phyloP scores from a whole-genome alignment of 2,329 filamentous ascomycete genomes.

The Colletotrichum sansevieriae region DNA sequence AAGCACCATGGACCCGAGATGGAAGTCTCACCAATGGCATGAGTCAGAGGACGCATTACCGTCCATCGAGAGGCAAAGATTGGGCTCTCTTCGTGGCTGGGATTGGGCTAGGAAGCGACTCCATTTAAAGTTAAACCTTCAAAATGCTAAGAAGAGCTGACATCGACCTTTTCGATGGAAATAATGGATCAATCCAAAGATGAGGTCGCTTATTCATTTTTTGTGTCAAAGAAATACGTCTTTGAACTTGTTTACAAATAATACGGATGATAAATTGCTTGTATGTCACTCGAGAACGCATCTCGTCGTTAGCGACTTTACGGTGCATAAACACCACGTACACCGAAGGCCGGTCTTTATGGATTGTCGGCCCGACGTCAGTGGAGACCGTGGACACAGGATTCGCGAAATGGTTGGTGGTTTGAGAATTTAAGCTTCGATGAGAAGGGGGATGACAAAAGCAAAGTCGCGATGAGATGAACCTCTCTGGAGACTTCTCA shows the following conservation, averaged over 20 bases:
- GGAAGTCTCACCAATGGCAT: constrained; percentile 6
- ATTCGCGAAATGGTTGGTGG: constrained; percentile 21
- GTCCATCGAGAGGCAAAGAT: background rate
- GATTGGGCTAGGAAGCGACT: constrained; percentile 4
- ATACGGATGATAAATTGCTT: background rate
- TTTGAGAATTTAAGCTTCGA: constrained; percentile 16
- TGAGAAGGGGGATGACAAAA: constrained; percentile 15
- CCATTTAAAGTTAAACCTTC: background rate
- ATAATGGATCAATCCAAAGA: no score
- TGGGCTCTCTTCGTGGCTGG: background rate
- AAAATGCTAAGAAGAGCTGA: background rate
- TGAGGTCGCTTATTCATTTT: no score
- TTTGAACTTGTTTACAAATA: background rate
- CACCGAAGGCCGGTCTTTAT: background rate
- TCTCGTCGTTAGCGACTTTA: background rate
- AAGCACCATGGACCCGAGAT: background rate
- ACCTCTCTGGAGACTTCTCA: constrained; percentile 19
- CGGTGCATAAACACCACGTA: constrained; percentile 3
- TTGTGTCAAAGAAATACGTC: no score
- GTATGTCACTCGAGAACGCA: background rate
- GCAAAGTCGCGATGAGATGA: constrained; percentile 25
- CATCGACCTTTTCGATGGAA: background rate
- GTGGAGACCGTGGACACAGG: constrained; percentile 24
- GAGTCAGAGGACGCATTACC: background rate
- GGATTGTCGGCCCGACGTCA: constrained; percentile 16